Base-by-base conservation (phyloP, 306 rosid genomes). In the Alnus rubra region DNA sequence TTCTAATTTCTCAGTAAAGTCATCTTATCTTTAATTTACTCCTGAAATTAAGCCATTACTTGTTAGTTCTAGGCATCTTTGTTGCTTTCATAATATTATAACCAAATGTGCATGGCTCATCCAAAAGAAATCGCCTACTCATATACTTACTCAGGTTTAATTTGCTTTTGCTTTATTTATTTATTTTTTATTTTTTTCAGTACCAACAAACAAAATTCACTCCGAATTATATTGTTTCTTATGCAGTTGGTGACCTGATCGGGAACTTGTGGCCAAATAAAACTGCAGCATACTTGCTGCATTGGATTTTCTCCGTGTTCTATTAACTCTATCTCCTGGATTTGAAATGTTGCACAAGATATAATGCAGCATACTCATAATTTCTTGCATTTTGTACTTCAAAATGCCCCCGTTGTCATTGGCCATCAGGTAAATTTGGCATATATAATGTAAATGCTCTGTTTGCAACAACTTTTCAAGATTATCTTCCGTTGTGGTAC, bases 361-460 rank as follows among this genome's bases (percentile, higher is more conserved):
- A 16, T 69, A 60, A 78, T 44, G 98, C 98, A 3, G 97, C 28
- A 23, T 23, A 23, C 28, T 23, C 28, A 93, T 83, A 93, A 93
- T 79, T 93, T 87, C 86, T 86, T 93, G 76, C 98, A 93, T 86
- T 96, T 96, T 84, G 95, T 96, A 18, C 97, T 96, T 64, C 97
- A 96, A 81, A 96, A 96, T 88, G 99, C 99, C 77, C 99, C 99
- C 5, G 93, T 93, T 60, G 99, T 96, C 71, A 91, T 96, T 76
- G 99, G 99, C 64, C 99, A 96, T 87, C 99, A 96, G 98, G 98
- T 95, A 88, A 68, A 4, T 56, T 67, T 50, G 3, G 33, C 18
- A 42, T 19, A 16, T 33, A 30, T 54, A 53, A 7, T 30, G 14
- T 74, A 39, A 42, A 16, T 67, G 28, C 63, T 74, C 39, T 39